Evolutionary conservation across 208 protist genomes (phyloP), one percentile per base, ranked within the genome.

Genomic region (Blastocrithidia nonstop): DNA sequence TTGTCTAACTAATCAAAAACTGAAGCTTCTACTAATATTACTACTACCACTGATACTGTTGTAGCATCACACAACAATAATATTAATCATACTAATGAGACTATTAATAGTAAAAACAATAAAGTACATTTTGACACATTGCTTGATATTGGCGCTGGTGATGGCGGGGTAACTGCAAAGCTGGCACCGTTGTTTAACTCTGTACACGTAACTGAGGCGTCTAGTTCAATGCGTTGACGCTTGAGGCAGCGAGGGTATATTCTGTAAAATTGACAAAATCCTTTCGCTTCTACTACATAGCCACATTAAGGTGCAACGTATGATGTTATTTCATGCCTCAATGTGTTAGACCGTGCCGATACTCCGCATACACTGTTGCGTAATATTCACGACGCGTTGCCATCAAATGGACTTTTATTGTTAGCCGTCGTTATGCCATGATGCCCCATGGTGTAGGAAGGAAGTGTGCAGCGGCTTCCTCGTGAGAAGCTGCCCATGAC

Each of bases 361-460:
- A 66, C 6, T 25, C 82, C 82, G 9, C 39, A 48, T 32, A 65
- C 57, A n/a, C 45, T 91, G 35, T 65, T 91, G 33, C 50, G 38
- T 1, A 44, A 61, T 1, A 80, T 91, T 46, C 82, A 71, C 20
- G 69, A 71, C 17, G 61, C 81, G 3, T 57, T 91, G 37, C 47
- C 39, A 23, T 70, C 77, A 0, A 59, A 62, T 41, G 62, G 71
- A 22, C 7, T 78, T 6, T 42, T 88, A 42, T 61, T 91, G 23
- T 57, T 91, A 7, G 76, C 82, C 0, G 77, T 91, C 44, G 82
- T 91, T 25, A 50, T 91, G 38, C 82, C 82, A 24, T 91, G 82
- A 78, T 91, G 82, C 50, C 82, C 82, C 3, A 88, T 91, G 42
- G 82, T 91, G 6, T 77, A 91, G 66, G 36, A 73, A 33, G 66